phyloP scores from a whole-genome alignment of 2,329 filamentous ascomycete species.

The Apiospora rasikravindrae region DNA sequence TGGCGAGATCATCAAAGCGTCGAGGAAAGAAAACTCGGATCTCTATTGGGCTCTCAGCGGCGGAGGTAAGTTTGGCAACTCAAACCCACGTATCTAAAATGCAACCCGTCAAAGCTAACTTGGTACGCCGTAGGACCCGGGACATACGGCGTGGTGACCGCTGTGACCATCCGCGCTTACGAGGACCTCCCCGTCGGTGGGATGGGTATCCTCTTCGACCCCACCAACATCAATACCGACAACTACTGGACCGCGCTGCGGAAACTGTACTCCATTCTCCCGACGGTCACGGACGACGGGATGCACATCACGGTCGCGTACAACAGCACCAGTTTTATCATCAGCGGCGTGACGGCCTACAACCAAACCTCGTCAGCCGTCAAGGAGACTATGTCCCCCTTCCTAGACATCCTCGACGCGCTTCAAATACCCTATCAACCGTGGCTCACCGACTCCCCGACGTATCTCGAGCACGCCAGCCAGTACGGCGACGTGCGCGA shows the following conservation, averaged over 20 bases:
- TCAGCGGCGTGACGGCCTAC: neutral
- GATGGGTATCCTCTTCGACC: neutral
- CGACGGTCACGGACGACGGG: conserved; percentile 31
- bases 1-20: conserved; percentile 49
- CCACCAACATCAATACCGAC: neutral
- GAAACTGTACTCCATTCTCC: conserved; percentile 27
- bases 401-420: neutral
- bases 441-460: neutral
- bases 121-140: conserved; percentile 43
- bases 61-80: conserved; percentile 51
- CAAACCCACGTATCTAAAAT: conserved; percentile 46
- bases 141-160: conserved; percentile 30
- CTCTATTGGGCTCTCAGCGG: conserved; percentile 61
- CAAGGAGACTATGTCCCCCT: neutral
- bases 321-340: conserved; percentile 21
- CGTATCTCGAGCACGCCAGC: neutral
- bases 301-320: conserved; percentile 29
- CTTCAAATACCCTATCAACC: neutral
- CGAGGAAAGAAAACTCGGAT: conserved; percentile 48
- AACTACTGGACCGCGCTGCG: conserved; percentile 33
- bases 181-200: neutral
- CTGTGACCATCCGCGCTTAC: conserved; percentile 24
- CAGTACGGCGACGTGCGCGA: neutral
- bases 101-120: conserved; percentile 40
- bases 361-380: neutral